A percentile compares a stretch with the other conserved stretches of the same genome.
These are phyloP conservation scores for Volvox carteri DNA, from an alignment of 163 green algal species.

Conservation along the genomic window DNA sequence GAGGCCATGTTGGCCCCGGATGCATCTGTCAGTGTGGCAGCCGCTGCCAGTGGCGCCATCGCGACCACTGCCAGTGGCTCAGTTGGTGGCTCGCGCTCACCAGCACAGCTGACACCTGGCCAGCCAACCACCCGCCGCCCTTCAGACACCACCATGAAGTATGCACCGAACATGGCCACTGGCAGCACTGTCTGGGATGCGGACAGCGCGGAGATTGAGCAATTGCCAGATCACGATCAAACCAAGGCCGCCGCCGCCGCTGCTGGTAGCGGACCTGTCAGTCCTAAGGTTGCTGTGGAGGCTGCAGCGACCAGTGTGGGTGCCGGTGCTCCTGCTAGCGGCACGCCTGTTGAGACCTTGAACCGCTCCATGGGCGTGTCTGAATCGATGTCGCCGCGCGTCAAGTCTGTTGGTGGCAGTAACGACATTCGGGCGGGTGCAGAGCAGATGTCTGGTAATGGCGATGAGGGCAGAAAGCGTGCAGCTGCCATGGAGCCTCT, in stretches of 20 bases:
- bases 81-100: background rate
- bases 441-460: background rate
- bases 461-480: background rate
- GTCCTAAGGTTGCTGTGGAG: background rate
- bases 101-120: background rate
- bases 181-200: background rate
- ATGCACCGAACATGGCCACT: background rate
- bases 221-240: background rate
- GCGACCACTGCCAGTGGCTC: background rate
- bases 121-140: background rate
- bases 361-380: background rate
- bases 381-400: slow-evolving; percentile 9
- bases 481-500: background rate
- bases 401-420: background rate
- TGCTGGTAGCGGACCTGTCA: background rate
- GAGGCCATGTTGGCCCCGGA: background rate
- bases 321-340: too few relatives aligned
- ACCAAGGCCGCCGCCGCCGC: background rate
- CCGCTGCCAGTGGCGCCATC: background rate
- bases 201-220: background rate
- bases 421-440: background rate
- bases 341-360: background rate
- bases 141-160: background rate
- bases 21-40: background rate
- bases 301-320: too few relatives aligned